Percentiles rank a stretch among this genome's conserved stretches.
Conservation (phyloP, 345 rosid genomes). For the Linum trigynum region DNA sequence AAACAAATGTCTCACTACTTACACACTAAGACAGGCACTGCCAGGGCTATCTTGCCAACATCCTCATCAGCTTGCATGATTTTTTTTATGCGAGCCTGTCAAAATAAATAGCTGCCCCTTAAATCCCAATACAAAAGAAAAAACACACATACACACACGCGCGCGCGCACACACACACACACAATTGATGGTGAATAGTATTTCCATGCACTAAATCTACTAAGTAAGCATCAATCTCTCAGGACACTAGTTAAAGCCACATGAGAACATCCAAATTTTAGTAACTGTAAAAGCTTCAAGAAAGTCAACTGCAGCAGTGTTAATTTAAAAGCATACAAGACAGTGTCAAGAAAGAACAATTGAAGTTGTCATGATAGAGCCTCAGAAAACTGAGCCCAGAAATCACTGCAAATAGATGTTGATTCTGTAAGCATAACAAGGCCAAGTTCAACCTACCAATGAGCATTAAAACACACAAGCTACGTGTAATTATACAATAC, state of each 20-base stretch:
- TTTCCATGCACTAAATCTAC: neutral
- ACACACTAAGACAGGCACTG: slow-evolving; percentile 99
- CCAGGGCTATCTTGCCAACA: slow-evolving; percentile 94
- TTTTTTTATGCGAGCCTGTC: slow-evolving; percentile 93
- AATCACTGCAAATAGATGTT: neutral
- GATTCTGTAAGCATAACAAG: neutral
- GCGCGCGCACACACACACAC: no score
- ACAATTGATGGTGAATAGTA: neutral
- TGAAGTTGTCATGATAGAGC: neutral
- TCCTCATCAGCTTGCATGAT: slow-evolving; percentile 99
- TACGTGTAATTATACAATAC: neutral
- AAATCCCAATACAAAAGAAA: neutral
- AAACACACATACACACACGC: no score
- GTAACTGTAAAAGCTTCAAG: neutral
- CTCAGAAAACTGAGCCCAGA: neutral
- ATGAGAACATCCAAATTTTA: neutral
- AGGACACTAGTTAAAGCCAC: neutral
- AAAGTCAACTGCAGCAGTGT: neutral
- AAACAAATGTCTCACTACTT: slow-evolving; percentile 28
- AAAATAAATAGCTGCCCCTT: slow-evolving; percentile 7
- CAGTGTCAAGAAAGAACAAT: neutral
- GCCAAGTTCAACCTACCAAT: no score
- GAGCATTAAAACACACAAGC: neutral
- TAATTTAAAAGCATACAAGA: neutral
- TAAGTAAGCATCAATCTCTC: neutral